phyloP scores from a whole-genome alignment of 257 asterid species.

The Eustoma russellianum region DNA sequence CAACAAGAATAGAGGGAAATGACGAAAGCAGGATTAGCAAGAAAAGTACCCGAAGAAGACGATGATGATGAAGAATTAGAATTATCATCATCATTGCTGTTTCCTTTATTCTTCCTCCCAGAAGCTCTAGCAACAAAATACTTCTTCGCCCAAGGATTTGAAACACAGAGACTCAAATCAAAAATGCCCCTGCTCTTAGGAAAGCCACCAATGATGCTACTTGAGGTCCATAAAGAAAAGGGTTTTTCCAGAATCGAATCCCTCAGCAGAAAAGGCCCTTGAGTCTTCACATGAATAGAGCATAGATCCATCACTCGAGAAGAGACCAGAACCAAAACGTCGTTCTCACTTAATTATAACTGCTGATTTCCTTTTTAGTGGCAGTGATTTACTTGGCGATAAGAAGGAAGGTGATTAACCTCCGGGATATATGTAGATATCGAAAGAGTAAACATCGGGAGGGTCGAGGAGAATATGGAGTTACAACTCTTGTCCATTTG shows the following conservation, averaged over 20 bases:
- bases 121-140: conserved; percentile 44
- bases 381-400: conserved; percentile 9
- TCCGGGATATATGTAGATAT: too few species aligned
- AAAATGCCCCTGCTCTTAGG: conserved; percentile 14
- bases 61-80: conserved; percentile 43
- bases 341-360: neutral
- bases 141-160: conserved; percentile 24
- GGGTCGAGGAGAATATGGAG: too few species aligned
- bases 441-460: too few species aligned
- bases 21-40: conserved; percentile 18
- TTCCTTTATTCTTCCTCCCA: conserved; percentile 40
- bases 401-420: neutral
- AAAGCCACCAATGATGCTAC: conserved; percentile 19
- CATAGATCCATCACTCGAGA: conserved; percentile 18
- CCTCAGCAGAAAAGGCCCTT: conserved; percentile 20
- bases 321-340: conserved; percentile 1
- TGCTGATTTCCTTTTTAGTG: neutral
- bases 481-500: too few species aligned
- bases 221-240: conserved; percentile 32
- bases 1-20: neutral
- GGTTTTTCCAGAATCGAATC: conserved; percentile 49
- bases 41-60: conserved; percentile 6
- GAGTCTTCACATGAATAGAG: conserved; percentile 14
- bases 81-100: conserved; percentile 19
- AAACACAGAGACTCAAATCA: conserved; percentile 33